Conservation (phyloP, 2,329 filamentous ascomycete genomes). For the Thelonectria rubi region DNA sequence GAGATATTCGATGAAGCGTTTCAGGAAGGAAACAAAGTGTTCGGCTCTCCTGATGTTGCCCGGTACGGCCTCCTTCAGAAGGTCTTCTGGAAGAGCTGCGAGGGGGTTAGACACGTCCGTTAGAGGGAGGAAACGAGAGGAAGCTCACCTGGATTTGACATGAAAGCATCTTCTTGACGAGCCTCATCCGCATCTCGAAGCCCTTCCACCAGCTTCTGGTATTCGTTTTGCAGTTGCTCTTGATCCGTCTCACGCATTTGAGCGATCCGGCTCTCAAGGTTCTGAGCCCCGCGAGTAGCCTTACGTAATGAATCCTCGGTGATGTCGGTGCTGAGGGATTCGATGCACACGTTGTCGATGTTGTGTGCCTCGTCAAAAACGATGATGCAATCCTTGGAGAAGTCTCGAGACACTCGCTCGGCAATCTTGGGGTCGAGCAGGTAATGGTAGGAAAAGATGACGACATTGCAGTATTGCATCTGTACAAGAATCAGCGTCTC, state of each 20-base stretch:
- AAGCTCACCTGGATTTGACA: constrained; percentile 83
- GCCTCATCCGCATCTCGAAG: constrained; percentile 88
- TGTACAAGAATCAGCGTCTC: constrained; percentile 46
- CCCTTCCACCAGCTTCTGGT: constrained; percentile 93
- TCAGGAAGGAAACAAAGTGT: constrained; percentile 94
- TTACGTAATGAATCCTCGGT: constrained; percentile 94
- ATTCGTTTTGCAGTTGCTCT: constrained; percentile 93
- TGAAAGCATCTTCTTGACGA: constrained; percentile 92
- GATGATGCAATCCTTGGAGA: constrained; percentile 98
- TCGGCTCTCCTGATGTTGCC: constrained; percentile 96
- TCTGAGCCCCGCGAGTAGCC: constrained; percentile 88
- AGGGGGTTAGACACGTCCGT: constrained; percentile 13
- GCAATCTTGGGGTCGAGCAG: constrained; percentile 97
- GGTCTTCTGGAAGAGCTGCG: constrained; percentile 83
- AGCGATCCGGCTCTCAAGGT: constrained; percentile 87
- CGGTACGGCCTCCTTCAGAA: constrained; percentile 94
- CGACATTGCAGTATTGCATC: constrained; percentile 99
- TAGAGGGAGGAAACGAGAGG: not conserved
- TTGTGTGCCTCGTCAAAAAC: constrained; percentile 99
- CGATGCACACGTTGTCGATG: constrained; percentile 99
- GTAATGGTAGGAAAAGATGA: constrained; percentile 99
- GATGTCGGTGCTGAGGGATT: constrained; percentile 94
- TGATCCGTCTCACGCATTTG: constrained; percentile 98
- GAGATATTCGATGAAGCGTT: constrained; percentile 96
- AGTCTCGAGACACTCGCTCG: constrained; percentile 90